Evolutionary conservation across 768 basidiomycete species (phyloP).

Genomic region (Psilocybe subaeruginosa): DNA sequence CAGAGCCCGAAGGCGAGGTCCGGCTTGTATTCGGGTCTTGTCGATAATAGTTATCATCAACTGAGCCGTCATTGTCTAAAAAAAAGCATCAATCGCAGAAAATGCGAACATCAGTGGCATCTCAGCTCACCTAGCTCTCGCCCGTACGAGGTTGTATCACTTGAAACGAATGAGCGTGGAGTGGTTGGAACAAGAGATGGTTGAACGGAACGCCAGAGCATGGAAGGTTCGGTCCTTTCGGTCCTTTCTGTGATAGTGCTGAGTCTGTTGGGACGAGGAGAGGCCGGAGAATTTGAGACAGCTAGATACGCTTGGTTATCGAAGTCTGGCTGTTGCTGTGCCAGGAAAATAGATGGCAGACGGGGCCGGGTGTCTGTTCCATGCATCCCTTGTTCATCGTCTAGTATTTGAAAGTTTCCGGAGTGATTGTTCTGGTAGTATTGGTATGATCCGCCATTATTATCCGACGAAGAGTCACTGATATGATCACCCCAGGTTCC

Average conservation of each 20-base stretch:
- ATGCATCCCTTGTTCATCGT: slow-evolving; percentile 17
- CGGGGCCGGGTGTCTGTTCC: slow-evolving; percentile 43
- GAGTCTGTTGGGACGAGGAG: slow-evolving; percentile 32
- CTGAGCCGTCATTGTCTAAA: slow-evolving; percentile 14
- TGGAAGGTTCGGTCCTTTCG: slow-evolving; percentile 64
- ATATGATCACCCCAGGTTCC: slow-evolving; percentile 5
- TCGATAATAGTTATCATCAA: slow-evolving; percentile 1
- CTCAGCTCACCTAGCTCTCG: slow-evolving; percentile 53
- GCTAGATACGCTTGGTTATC: slow-evolving; percentile 35
- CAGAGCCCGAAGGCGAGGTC: slow-evolving; percentile 67
- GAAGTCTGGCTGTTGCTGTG: slow-evolving; percentile 52
- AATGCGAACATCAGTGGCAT: background rate
- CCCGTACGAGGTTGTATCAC: slow-evolving; percentile 64
- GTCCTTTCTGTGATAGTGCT: slow-evolving; percentile 72
- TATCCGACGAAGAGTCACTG: slow-evolving; percentile 5
- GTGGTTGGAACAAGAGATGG: slow-evolving; percentile 40
- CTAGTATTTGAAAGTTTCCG: slow-evolving; percentile 21
- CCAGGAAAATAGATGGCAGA: slow-evolving; percentile 62
- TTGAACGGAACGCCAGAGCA: slow-evolving; percentile 46
- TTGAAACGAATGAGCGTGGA: slow-evolving; percentile 41
- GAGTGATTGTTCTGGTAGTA: slow-evolving; percentile 21
- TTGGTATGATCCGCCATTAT: slow-evolving; percentile 10
- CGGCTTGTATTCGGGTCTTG: slow-evolving; percentile 51
- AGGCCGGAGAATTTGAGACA: slow-evolving; percentile 26
- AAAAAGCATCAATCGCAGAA: background rate